Evolutionary conservation across 371 early-diverging fungal genomes (phyloP).

Genomic region (Mortierella sp.): DNA sequence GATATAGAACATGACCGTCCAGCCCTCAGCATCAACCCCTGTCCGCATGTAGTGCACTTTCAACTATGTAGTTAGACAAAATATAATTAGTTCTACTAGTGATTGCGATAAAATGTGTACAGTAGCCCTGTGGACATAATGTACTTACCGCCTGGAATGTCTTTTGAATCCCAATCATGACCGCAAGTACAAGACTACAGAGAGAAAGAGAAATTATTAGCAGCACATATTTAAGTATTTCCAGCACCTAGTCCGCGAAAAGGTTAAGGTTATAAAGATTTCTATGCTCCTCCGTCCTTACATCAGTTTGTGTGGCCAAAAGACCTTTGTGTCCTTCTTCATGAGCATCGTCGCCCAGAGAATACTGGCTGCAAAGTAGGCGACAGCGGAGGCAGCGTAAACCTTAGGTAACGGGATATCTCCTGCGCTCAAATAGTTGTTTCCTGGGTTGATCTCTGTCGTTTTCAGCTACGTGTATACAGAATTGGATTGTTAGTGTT

Average conservation of each 20-base stretch:
- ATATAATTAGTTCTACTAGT: too few relatives aligned
- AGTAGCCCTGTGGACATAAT: neutral
- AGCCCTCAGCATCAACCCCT: conserved; percentile 63
- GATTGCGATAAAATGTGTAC: too few relatives aligned
- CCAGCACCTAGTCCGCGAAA: too few relatives aligned
- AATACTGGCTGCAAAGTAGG: conserved; percentile 52
- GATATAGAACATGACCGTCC: conserved; percentile 67
- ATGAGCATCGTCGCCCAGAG: conserved; percentile 56
- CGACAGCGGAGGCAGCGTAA: conserved; percentile 55
- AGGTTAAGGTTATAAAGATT: too few relatives aligned
- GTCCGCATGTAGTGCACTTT: conserved; percentile 63
- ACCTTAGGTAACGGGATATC: conserved; percentile 65
- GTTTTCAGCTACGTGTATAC: conserved; percentile 62
- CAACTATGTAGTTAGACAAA: conserved; percentile 36
- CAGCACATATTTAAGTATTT: too few relatives aligned
- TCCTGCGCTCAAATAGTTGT: conserved; percentile 65
- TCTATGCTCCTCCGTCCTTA: too few relatives aligned
- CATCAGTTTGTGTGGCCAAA: conserved; percentile 68
- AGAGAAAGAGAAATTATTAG: neutral
- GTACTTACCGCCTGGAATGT: conserved; percentile 62
- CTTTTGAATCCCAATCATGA: conserved; percentile 63
- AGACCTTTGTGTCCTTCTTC: conserved; percentile 59
- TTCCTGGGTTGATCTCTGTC: conserved; percentile 61
- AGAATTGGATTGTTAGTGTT: too few relatives aligned
- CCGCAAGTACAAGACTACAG: conserved; percentile 58